Conservation (phyloP, 495 filamentous ascomycete species). For the Neurospora sp. region DNA sequence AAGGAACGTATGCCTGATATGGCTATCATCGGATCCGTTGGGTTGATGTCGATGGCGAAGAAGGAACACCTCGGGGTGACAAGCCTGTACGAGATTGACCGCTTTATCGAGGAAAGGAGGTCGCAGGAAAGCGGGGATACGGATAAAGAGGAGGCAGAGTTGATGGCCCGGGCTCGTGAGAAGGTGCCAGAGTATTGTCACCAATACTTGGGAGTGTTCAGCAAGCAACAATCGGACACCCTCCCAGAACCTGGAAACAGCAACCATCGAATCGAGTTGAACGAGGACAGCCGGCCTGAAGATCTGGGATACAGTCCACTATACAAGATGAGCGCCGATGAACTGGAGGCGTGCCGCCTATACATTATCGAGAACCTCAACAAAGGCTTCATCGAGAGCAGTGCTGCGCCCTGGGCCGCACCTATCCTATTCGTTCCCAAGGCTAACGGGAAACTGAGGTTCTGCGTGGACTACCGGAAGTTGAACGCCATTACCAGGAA, state of each 20-base stretch:
- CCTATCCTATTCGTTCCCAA: constrained; percentile 31
- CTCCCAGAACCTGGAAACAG: not conserved
- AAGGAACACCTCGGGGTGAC: not conserved
- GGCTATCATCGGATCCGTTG: not conserved
- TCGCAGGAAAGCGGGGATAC: no score
- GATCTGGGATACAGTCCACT: constrained; percentile 6
- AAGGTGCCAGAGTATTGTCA: not conserved
- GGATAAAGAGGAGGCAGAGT: not conserved
- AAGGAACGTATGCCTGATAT: not conserved
- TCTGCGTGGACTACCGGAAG: constrained; percentile 38
- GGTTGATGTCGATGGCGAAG: not conserved
- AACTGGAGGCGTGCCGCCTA: constrained; percentile 13
- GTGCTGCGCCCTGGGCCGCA: constrained; percentile 5
- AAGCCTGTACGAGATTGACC: not conserved
- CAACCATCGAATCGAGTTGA: not conserved
- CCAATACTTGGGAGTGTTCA: not conserved
- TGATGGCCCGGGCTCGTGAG: not conserved
- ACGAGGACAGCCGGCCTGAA: not conserved
- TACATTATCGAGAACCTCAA: constrained; percentile 2
- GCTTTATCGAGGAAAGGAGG: not conserved
- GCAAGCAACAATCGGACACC: not conserved
- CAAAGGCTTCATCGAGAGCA: constrained; percentile 5
- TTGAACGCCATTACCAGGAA: constrained; percentile 35
- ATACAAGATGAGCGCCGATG: constrained; percentile 18
- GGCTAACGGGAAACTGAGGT: constrained; percentile 16